Conservation (phyloP, 345 rosid genomes). For the Syzygium oleosum region DNA sequence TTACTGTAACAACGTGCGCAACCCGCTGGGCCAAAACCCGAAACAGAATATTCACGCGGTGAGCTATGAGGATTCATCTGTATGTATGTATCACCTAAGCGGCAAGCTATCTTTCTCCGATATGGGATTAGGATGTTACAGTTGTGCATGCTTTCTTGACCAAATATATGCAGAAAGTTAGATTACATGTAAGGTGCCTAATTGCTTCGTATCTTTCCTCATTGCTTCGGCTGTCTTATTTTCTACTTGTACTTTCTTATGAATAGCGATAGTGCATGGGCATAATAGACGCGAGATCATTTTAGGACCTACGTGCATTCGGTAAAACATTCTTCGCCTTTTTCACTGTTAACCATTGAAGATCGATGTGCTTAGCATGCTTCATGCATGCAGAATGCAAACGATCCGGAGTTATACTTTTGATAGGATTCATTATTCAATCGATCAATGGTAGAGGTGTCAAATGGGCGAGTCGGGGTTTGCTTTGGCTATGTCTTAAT, state of each 20-base stretch:
- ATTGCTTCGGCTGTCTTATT: not conserved
- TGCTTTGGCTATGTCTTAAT: not conserved
- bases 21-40: not conserved
- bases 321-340: not conserved
- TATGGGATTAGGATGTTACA: not conserved
- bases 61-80: not conserved
- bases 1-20: not conserved
- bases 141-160: not conserved
- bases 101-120: not conserved
- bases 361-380: not conserved
- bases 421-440: not conserved
- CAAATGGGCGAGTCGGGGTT: not conserved
- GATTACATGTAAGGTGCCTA: not conserved
- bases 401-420: not conserved
- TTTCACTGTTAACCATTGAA: not conserved
- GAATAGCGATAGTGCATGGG: not conserved
- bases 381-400: not conserved
- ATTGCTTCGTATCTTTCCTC: not conserved
- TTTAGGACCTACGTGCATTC: not conserved
- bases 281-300: not conserved
- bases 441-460: not conserved
- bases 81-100: not conserved
- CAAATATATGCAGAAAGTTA: not conserved
- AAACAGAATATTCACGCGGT: not conserved
- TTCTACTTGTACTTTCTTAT: not conserved